A percentile compares a stretch with the other conserved stretches of the same genome.
Evolutionary conservation across 495 filamentous ascomycete genomes (phyloP).

Genomic region (Letharia lupina): DNA sequence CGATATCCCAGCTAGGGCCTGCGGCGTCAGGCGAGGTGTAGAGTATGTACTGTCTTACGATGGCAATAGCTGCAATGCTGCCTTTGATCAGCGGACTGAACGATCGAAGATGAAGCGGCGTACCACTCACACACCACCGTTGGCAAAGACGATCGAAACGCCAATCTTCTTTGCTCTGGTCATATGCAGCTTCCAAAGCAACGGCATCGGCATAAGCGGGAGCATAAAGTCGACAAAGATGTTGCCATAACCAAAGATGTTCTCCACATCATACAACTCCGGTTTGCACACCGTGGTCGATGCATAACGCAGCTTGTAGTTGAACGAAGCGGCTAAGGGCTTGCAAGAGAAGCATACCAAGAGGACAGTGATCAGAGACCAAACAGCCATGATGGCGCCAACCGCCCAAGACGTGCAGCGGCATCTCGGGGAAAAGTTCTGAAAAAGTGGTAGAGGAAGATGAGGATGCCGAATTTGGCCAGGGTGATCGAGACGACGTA

Average conservation of each 20-base stretch:
- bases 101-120: background rate
- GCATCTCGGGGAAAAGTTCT: conserved; percentile 9
- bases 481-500: too few relatives aligned
- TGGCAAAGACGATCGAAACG: conserved; percentile 8
- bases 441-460: too few relatives aligned
- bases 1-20: background rate
- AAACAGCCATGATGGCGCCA: conserved; percentile 1
- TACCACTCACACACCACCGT: conserved; percentile 9
- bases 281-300: background rate
- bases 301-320: background rate
- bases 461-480: too few relatives aligned
- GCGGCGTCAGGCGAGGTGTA: background rate
- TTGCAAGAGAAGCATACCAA: conserved; percentile 12
- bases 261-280: background rate
- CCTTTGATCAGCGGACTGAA: background rate
- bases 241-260: conserved; percentile 10
- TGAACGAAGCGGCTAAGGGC: conserved; percentile 5
- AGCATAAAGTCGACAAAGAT: too few relatives aligned
- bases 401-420: background rate
- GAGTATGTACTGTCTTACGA: conserved; percentile 1
- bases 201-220: conserved; percentile 7
- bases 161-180: conserved; percentile 7
- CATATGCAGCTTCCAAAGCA: conserved; percentile 14
- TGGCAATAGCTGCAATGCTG: conserved; percentile 4
- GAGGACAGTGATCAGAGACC: background rate